These are phyloP conservation scores for Paraleonurus japonicus DNA, from an alignment of 257 asterid genomes.

Conservation along the genomic window DNA sequence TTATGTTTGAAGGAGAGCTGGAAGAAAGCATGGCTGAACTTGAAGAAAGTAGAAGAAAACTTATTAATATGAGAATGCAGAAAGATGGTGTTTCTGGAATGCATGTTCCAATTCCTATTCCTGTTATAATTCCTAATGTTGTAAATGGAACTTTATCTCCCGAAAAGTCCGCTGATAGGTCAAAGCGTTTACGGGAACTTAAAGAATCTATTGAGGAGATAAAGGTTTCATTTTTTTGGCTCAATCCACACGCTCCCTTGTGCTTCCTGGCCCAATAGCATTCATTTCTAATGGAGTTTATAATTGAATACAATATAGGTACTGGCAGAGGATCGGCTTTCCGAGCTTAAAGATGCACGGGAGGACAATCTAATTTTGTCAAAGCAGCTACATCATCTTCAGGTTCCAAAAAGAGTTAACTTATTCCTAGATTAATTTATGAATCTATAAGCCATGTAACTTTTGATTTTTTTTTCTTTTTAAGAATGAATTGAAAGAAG, in stretches of 20 bases:
- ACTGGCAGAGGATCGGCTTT: slow-evolving; percentile 78
- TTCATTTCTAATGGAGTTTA: slow-evolving; percentile 17
- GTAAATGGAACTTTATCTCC: slow-evolving; percentile 78
- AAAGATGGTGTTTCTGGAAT: slow-evolving; percentile 65
- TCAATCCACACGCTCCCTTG: slow-evolving; percentile 12
- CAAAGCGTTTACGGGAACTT: slow-evolving; percentile 66
- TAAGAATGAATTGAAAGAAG: slow-evolving; percentile 80
- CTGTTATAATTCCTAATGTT: slow-evolving; percentile 47
- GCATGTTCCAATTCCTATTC: slow-evolving; percentile 62
- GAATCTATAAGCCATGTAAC: slow-evolving; percentile 16
- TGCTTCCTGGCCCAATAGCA: slow-evolving; percentile 18
- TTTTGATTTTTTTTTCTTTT: background rate
- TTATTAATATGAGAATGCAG: slow-evolving; percentile 80
- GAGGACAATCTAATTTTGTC: slow-evolving; percentile 72
- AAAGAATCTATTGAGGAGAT: slow-evolving; percentile 77
- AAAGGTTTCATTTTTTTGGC: slow-evolving; percentile 51
- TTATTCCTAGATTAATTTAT: slow-evolving; percentile 9
- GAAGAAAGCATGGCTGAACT: slow-evolving; percentile 90
- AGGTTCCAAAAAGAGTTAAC: slow-evolving; percentile 48
- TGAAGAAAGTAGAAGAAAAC: slow-evolving; percentile 92
- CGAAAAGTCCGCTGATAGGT: slow-evolving; percentile 68
- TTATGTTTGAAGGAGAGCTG: slow-evolving; percentile 62
- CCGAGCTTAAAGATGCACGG: slow-evolving; percentile 85
- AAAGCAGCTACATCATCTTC: slow-evolving; percentile 90
- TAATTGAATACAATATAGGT: slow-evolving; percentile 50